Evolutionary conservation across 768 basidiomycete genomes (phyloP).

Genomic region (Naematelia encephala): DNA sequence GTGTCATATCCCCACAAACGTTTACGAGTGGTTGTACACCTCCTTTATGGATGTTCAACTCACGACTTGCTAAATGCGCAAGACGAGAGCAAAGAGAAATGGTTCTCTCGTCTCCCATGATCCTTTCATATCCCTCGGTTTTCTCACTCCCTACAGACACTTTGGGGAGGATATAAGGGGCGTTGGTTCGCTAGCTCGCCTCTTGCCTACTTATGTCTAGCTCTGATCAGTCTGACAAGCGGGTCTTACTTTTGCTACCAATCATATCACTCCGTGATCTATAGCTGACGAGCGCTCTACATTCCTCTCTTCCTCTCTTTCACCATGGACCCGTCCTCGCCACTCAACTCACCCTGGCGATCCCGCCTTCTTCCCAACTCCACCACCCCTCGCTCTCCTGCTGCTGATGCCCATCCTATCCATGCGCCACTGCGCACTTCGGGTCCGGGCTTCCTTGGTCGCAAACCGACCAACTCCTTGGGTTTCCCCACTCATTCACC

Average conservation of each 20-base stretch:
- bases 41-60: too few relatives aligned
- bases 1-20: too few relatives aligned
- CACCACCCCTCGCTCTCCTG: slow-evolving; percentile 1
- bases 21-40: too few relatives aligned
- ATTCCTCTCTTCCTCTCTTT: slow-evolving; percentile 11
- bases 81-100: too few relatives aligned
- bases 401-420: background rate
- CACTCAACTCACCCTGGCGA: slow-evolving; percentile 12
- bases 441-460: slow-evolving; percentile 5
- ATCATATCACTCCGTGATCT: too few relatives aligned
- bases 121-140: too few relatives aligned
- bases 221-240: too few relatives aligned
- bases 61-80: too few relatives aligned
- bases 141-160: too few relatives aligned
- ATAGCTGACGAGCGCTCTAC: background rate
- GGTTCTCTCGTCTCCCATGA: slow-evolving; percentile 3
- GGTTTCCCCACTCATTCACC: slow-evolving; percentile 36
- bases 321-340: slow-evolving; percentile 11
- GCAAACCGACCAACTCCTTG: slow-evolving; percentile 18
- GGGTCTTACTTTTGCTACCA: too few relatives aligned
- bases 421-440: slow-evolving; percentile 2
- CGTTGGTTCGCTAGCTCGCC: background rate
- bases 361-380: background rate
- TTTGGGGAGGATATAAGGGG: background rate
- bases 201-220: too few relatives aligned